Percentiles rank a stretch among this genome's conserved stretches.
phyloP scores from a whole-genome alignment of 1,284 basidiomycete genomes.

The Malassezia sympodialis region DNA sequence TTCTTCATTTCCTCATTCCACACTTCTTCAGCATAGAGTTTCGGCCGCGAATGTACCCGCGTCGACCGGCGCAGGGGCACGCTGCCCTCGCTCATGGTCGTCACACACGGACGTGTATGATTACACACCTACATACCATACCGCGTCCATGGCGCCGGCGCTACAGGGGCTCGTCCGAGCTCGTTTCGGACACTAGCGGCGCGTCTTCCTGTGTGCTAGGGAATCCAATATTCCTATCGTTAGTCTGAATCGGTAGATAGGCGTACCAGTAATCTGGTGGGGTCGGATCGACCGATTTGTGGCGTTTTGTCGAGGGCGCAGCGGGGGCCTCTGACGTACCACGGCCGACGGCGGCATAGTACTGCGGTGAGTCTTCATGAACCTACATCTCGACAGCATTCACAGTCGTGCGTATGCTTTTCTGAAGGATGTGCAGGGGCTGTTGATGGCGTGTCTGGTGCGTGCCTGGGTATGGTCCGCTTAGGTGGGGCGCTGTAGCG shows the following conservation, averaged over 20 bases:
- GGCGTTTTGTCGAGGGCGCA: background rate
- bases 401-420: conserved; percentile 5
- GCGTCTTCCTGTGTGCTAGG: conserved; percentile 5
- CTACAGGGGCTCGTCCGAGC: background rate
- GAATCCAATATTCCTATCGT: conserved; percentile 10
- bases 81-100: background rate
- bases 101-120: background rate
- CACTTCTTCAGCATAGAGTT: background rate
- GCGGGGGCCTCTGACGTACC: background rate
- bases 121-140: conserved; percentile 9
- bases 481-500: background rate
- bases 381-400: conserved; percentile 14
- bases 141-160: background rate
- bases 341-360: conserved; percentile 1
- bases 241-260: background rate
- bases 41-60: background rate
- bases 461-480: background rate
- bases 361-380: background rate
- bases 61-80: background rate
- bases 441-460: background rate
- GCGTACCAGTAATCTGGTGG: conserved; percentile 19
- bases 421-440: background rate
- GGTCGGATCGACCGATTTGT: background rate
- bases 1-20: background rate
- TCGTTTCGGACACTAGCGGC: background rate